Evolutionary conservation across 768 basidiomycete species (phyloP), one percentile per base, ranked within the genome.

Genomic region (Leucocoprinus sp.): DNA sequence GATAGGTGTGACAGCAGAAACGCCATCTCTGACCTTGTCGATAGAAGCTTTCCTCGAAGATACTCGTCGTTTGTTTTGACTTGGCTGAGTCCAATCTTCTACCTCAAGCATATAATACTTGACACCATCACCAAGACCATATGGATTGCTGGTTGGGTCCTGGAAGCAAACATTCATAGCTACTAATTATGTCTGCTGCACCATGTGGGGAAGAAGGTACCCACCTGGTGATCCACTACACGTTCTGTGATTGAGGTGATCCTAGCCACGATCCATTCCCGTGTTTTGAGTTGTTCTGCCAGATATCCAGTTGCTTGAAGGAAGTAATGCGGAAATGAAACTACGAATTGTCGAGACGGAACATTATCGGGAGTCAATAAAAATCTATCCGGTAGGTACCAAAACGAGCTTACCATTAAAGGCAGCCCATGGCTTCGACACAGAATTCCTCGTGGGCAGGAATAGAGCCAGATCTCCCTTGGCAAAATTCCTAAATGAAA

Each of bases 311-410:
- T 86, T 4, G 90, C 86, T 60, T 90, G 80, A 27, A 99, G 75
- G 69, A 99, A 99, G 64, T 97, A 93, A 64, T 98, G 95, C 38
- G 96, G 96, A 65, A 93, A 95, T 8, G 88, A 92, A 7, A 97
- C 93, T 92, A 60, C 43, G 29, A 43, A 34, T 45, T 42, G 52
- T 58, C 50, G 61, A 65, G 62, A 58, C 55, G 50, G 50, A 35
- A 41, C 63, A 67, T 61, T 53, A 44, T 67, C 64, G 68, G 65
- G 60, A 48, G 35, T 58, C 45, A 53, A 50, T 44, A 18, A 24
- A 22, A 27, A 48, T 27, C n/a, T n/a, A 46, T 34, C 38, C 15
- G 33, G 23, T 18, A 26, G 28, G 37, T 15, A 47, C 31, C 24
- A 33, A 35, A 39, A 5, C 35, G 14, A 18, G 36, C 80, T 55